Conservation (phyloP, 768 basidiomycete species). For the Termitomyces sp. region DNA sequence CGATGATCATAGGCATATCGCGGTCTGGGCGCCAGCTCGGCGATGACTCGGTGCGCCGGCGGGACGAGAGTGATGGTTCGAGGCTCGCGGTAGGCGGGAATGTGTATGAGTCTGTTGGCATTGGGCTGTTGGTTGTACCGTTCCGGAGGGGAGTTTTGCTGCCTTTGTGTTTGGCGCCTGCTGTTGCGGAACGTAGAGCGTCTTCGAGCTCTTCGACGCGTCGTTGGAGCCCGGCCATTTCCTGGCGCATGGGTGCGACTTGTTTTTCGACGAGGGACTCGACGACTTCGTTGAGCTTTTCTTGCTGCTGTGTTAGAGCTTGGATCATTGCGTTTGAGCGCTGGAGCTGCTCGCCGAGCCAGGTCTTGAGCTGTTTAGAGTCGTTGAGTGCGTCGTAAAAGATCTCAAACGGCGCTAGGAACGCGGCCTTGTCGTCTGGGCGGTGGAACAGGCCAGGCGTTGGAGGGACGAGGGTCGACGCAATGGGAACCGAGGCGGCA, state of each 20-base stretch:
- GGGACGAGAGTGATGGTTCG: slow-evolving; percentile 21
- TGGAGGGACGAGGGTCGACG: slow-evolving; percentile 61
- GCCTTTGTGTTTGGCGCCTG: slow-evolving; percentile 30
- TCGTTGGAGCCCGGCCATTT: slow-evolving; percentile 57
- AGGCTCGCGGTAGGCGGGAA: slow-evolving; percentile 36
- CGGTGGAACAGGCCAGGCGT: slow-evolving; percentile 68
- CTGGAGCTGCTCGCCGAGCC: slow-evolving; percentile 73
- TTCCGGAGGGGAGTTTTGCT: slow-evolving; percentile 37
- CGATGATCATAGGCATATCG: not conserved
- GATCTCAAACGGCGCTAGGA: slow-evolving; percentile 77
- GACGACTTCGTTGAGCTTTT: slow-evolving; percentile 58
- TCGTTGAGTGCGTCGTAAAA: slow-evolving; percentile 87
- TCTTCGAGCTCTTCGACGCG: slow-evolving; percentile 72
- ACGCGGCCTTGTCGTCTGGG: slow-evolving; percentile 69
- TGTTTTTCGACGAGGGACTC: slow-evolving; percentile 62
- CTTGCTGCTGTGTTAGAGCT: slow-evolving; percentile 57
- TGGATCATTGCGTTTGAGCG: slow-evolving; percentile 57
- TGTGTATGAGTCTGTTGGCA: slow-evolving; percentile 40
- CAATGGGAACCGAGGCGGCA: slow-evolving; percentile 65
- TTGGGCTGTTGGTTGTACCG: slow-evolving; percentile 29
- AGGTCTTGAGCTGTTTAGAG: slow-evolving; percentile 72
- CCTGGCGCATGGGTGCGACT: slow-evolving; percentile 55
- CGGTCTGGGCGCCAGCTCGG: slow-evolving; percentile 39
- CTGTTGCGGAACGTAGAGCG: slow-evolving; percentile 31
- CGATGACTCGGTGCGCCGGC: slow-evolving; percentile 38